Conservation (phyloP, 1,284 basidiomycete genomes). For the Erythrobasidium hasegawianum region DNA sequence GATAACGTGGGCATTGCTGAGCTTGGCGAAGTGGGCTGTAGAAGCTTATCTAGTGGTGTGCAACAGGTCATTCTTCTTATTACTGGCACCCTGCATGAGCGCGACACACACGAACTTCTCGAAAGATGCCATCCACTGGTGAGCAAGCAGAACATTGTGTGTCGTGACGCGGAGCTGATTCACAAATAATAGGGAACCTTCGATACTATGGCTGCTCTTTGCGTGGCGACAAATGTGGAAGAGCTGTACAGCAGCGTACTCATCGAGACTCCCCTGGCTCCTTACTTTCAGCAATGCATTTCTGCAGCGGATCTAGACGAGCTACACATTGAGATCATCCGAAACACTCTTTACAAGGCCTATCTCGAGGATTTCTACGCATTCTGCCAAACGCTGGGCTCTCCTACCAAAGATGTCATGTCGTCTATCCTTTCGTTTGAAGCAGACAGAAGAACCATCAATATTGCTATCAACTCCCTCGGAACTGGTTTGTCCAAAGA, state of each 20-base stretch:
- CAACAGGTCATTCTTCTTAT: conserved; percentile 81
- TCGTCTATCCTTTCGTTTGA: conserved; percentile 85
- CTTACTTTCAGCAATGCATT: conserved; percentile 94
- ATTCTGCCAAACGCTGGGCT: conserved; percentile 74
- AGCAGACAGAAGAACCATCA: conserved; percentile 92
- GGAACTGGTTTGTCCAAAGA: conserved; percentile 93
- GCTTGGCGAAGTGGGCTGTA: background rate
- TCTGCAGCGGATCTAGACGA: conserved; percentile 95
- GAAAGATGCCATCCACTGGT: conserved; percentile 90
- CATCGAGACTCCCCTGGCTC: conserved; percentile 94
- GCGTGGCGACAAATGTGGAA: conserved; percentile 98
- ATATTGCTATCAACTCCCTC: conserved; percentile 99
- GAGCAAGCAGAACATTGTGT: no score
- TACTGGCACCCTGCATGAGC: conserved; percentile 93
- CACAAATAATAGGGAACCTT: conserved; percentile 66
- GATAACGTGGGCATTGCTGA: conserved; percentile 65
- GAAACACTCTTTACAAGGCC: conserved; percentile 99
- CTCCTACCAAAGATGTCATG: conserved; percentile 86
- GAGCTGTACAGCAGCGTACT: conserved; percentile 95
- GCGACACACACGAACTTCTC: conserved; percentile 94
- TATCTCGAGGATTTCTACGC: conserved; percentile 96
- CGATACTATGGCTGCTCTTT: conserved; percentile 98
- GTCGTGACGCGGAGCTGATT: background rate
- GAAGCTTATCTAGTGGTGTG: background rate
- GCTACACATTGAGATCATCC: conserved; percentile 99